These are phyloP conservation scores for Colletotrichum euphorbiae DNA, from an alignment of 2,329 filamentous ascomycete genomes.

Conservation along the genomic window DNA sequence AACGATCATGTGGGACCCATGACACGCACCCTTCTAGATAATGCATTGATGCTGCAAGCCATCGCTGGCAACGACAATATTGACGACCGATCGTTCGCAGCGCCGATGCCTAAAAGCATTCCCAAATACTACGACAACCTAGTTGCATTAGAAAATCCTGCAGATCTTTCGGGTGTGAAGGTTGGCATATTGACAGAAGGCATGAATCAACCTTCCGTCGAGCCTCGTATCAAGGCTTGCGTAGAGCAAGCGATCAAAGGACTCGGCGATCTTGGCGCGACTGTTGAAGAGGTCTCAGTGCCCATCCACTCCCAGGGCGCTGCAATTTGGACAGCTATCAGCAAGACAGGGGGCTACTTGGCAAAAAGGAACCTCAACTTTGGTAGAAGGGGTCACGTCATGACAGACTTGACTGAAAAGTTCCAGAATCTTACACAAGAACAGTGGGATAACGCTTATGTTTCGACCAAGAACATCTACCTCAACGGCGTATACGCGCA, in stretches of 20 bases:
- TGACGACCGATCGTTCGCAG: constrained; percentile 36
- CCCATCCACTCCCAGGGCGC: constrained; percentile 61
- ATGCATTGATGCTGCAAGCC: constrained; percentile 51
- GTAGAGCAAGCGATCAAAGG: constrained; percentile 48
- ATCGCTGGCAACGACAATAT: constrained; percentile 59
- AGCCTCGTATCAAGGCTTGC: constrained; percentile 45
- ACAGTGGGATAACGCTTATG: constrained; percentile 27
- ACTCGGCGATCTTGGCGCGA: constrained; percentile 55
- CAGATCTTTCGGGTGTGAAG: background rate
- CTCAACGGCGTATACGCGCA: constrained; percentile 52
- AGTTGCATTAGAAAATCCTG: background rate
- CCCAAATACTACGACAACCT: background rate
- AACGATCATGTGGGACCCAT: constrained; percentile 60
- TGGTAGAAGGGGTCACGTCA: constrained; percentile 20
- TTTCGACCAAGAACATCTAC: constrained; percentile 54
- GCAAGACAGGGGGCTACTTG: constrained; percentile 22
- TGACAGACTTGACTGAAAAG: constrained; percentile 51
- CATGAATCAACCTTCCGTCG: constrained; percentile 2
- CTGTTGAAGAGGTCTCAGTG: constrained; percentile 58
- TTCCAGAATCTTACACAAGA: constrained; percentile 39
- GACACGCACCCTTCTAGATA: constrained; percentile 53
- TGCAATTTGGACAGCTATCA: constrained; percentile 58
- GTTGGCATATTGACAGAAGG: constrained; percentile 48
- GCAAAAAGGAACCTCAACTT: constrained; percentile 26
- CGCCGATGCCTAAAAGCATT: background rate